phyloP scores from a whole-genome alignment of 129 eudicot genomes.

The Logfia minima region DNA sequence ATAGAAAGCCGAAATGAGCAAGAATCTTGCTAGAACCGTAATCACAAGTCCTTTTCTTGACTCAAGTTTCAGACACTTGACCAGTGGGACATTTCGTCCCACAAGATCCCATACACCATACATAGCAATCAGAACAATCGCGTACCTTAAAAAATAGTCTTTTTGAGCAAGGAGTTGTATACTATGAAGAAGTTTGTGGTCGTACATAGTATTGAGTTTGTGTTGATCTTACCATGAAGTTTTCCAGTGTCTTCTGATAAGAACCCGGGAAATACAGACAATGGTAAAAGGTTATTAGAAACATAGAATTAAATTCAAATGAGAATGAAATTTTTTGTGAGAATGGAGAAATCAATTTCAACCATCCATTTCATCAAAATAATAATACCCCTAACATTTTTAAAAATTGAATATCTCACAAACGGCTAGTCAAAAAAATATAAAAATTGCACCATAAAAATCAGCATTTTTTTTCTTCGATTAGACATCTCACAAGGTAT shows the following conservation, averaged over 20 bases:
- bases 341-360: too few relatives aligned
- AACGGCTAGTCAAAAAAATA: too few relatives aligned
- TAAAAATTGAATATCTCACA: too few relatives aligned
- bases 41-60: conserved; percentile 40
- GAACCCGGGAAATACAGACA: conserved; percentile 51
- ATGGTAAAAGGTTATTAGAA: conserved; percentile 34
- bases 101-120: conserved; percentile 43
- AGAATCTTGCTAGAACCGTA: conserved; percentile 34
- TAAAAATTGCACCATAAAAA: too few relatives aligned
- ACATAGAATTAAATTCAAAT: too few relatives aligned
- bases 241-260: conserved; percentile 48
- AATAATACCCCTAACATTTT: too few relatives aligned
- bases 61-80: conserved; percentile 31
- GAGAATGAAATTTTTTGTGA: too few relatives aligned
- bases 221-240: conserved; percentile 34
- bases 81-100: conserved; percentile 40
- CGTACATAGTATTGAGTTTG: neutral
- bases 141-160: conserved; percentile 24
- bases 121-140: conserved; percentile 45
- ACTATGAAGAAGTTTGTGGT: neutral
- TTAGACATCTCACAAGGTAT: too few relatives aligned
- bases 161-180: neutral
- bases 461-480: too few relatives aligned
- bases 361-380: too few relatives aligned
- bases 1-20: conserved; percentile 49